Evolutionary conservation across 768 basidiomycete species (phyloP), one percentile per base, ranked within the genome.

Genomic region (Termitomyces sp.): DNA sequence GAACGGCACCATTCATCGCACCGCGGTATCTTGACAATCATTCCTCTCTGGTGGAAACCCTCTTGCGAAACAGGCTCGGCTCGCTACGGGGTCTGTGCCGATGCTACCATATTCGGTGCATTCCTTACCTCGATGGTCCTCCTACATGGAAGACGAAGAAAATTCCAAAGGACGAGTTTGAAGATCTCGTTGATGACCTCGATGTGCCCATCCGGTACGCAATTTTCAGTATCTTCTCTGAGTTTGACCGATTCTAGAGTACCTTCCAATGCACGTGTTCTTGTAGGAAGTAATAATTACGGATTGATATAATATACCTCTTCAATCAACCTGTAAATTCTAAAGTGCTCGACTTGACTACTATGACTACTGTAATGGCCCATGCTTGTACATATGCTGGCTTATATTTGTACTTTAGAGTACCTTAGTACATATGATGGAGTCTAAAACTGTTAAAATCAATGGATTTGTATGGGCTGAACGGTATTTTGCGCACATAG

Each of bases 241-340:
- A 7, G 21, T 23, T 21, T 35, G n/a, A 38, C 43, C 35, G 17
- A 42, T 19, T 32, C 17, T 29, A 12, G 6, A 23, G 35, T n/a
- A 79, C 81, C 51, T 82, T 84, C 72, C 83, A 83, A 65, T 77
- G 82, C 63, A 83, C 78, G 59, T 80, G 81, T 21, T 69, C 75
- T 10, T 81, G 82, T 59, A 80, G 79, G 40, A 61, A 65, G 56
- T 69, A 57, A 56, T n/a, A 9, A 32, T 16, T n/a, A n/a, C n/a
- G 11, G 16, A 19, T 37, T 23, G 16, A 2, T 21, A 21, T 49
- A 34, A 29, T 7, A 7, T 29, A 29, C 29, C 7, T 29, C 9
- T 11, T n/a, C 27, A 0, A 27, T 32, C 10, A n/a, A 19, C 23
- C 23, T 12, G 17, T 8, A 38, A 27, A 27, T 37, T 25, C 17